Percentiles rank a stretch among this genome's conserved stretches.
Evolutionary conservation across 2,329 filamentous ascomycete genomes (phyloP).

Genomic region (Clonostachys solani): DNA sequence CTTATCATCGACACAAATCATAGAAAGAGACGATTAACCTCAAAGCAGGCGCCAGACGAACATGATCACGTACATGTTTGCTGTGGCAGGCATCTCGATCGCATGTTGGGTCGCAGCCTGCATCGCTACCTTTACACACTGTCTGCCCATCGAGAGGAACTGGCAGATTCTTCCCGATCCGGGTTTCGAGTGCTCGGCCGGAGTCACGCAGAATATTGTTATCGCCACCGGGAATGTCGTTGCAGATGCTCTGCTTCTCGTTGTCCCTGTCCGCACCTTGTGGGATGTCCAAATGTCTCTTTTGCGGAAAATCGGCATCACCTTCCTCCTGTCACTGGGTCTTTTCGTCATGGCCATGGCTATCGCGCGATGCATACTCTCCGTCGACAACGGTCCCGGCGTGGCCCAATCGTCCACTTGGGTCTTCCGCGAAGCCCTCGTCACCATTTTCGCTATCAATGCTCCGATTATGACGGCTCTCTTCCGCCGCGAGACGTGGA

Average conservation of each 20-base stretch:
- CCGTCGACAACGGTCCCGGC: conserved; percentile 1
- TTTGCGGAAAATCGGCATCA: conserved; percentile 1
- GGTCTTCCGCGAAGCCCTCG: conserved; percentile 3
- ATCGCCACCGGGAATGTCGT: conserved; percentile 2
- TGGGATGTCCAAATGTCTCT: neutral
- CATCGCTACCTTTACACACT: conserved; percentile 1
- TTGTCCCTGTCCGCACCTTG: conserved; percentile 1
- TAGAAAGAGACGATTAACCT: neutral
- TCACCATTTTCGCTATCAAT: conserved; percentile 4
- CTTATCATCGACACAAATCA: neutral
- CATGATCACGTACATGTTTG: neutral
- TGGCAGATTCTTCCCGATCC: conserved; percentile 3
- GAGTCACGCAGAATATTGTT: conserved; percentile 2
- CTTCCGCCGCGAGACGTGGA: conserved; percentile 1
- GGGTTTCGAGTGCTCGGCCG: conserved; percentile 3
- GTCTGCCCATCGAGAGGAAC: conserved; percentile 1
- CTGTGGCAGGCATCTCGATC: neutral
- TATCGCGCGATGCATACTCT: conserved; percentile 2
- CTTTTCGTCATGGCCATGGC: conserved; percentile 4
- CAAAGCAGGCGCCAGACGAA: neutral
- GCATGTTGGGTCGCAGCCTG: conserved; percentile 2
- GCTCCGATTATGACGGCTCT: conserved; percentile 1
- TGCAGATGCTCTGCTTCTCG: conserved; percentile 1
- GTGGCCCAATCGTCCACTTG: conserved; percentile 2
- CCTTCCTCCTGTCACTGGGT: conserved; percentile 2